Base-by-base conservation (phyloP, 352 stramenopile genomes). In the Peronosclerospora sorghi region DNA sequence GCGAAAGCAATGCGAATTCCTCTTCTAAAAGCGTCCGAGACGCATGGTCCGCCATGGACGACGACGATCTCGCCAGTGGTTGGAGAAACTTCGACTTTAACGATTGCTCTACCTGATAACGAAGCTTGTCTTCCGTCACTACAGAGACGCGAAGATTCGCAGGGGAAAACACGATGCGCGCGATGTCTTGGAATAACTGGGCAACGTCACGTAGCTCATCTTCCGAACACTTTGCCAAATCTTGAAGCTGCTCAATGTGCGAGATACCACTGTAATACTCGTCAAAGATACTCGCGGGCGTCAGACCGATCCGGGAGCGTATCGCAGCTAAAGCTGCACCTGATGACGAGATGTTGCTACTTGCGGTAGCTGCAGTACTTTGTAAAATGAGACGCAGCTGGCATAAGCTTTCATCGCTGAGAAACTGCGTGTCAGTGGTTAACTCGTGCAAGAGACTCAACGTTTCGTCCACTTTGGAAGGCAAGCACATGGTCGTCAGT, bases 351-450 rank as follows among this genome's bases (percentile, higher is more conserved):
- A 86, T 86, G 14, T 64, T 65, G 52, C 61, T 81, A 41, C 72
- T 86, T 8, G 75, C 75, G 37, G 68, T 79, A 3, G 76, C 59
- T 4, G 78, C 73, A 13, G 59, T 70, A 59, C 78, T 86, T 34
- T 86, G 70, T 32, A 91, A 42, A 34, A 91, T 58, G 28, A 86
- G 81, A 42, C 73, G 71, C 30, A 86, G 51, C 51, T 87, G 77
- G 21, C 62, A 59, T 21, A 91, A 51, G 46, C 88, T 91, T 40
- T 81, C 68, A 7, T 74, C 56, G 12, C 63, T 59, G 21, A 72
- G 28, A 24, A 85, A 91, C 49, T 91, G 78, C 34, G 78, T 91
- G 40, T 91, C 75, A 2, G 57, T 73, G 38, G 88, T 57, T 10
- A 88, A 17, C 34, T 83, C 45, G n/a, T 60, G 47, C 45, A 91